phyloP scores from a whole-genome alignment of 345 rosid genomes.

The Eucalyptus guilfoylei region DNA sequence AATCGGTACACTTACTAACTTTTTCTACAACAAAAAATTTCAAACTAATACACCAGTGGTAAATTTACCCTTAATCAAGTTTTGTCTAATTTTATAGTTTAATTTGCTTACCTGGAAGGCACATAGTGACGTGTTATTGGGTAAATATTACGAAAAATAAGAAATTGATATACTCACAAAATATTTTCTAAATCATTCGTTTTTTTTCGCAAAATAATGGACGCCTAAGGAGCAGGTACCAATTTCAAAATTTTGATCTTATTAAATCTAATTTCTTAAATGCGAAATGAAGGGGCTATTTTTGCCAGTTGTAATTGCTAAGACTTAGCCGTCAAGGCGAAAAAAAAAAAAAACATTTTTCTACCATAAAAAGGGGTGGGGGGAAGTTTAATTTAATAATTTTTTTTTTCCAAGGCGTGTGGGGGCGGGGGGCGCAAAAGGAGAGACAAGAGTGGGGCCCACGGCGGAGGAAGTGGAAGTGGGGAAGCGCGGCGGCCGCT shows the following conservation, averaged over 20 bases:
- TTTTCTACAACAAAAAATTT: too few relatives aligned
- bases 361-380: not conserved
- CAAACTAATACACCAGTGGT: fast-evolving
- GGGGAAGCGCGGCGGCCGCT: conserved; percentile 42
- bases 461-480: conserved; percentile 15
- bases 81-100: too few relatives aligned
- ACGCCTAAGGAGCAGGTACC: not conserved
- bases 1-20: too few relatives aligned
- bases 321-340: not conserved
- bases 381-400: not conserved
- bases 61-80: too few relatives aligned
- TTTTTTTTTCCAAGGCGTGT: not conserved
- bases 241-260: not conserved
- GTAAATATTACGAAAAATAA: too few relatives aligned
- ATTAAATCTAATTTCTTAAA: not conserved
- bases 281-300: not conserved
- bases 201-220: fast-evolving
- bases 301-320: not conserved
- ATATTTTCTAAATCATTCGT: too few relatives aligned
- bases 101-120: too few relatives aligned
- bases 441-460: conserved; percentile 17
- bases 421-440: not conserved
- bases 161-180: fast-evolving
- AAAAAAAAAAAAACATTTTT: not conserved
- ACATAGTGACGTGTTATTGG: too few relatives aligned